Evolutionary conservation across 768 basidiomycete species (phyloP).

Genomic region (Panaeolus cyanescens): DNA sequence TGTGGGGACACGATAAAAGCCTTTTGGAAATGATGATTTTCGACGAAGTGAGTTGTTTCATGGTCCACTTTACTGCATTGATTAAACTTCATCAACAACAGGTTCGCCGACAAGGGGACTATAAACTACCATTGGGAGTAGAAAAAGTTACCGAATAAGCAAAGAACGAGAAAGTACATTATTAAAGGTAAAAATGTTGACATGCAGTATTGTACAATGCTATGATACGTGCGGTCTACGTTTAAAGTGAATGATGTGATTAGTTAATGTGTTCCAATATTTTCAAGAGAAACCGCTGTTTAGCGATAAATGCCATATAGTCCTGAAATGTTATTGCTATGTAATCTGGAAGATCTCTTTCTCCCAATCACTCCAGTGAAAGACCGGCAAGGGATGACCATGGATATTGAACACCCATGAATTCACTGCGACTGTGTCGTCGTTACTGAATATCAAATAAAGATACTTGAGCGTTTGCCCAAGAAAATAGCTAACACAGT

Average conservation of each 20-base stretch:
- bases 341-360: constrained; percentile 43
- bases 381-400: constrained; percentile 81
- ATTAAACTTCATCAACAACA: constrained; percentile 18
- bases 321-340: neutral
- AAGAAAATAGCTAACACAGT: constrained; percentile 39
- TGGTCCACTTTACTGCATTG: neutral
- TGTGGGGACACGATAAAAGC: constrained; percentile 83
- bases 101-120: constrained; percentile 71
- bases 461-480: constrained; percentile 68
- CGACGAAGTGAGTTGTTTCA: constrained; percentile 60
- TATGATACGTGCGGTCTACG: neutral
- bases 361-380: constrained; percentile 62
- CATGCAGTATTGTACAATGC: constrained; percentile 4
- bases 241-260: neutral
- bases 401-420: constrained; percentile 66
- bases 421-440: constrained; percentile 54
- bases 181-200: neutral
- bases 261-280: neutral
- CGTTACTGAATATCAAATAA: constrained; percentile 66
- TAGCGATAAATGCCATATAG: neutral
- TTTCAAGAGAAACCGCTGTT: neutral
- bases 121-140: constrained; percentile 61
- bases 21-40: constrained; percentile 82
- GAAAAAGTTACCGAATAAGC: constrained; percentile 44
- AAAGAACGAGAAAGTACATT: neutral